Base-by-base conservation (phyloP, 2,329 filamentous ascomycete genomes). In the Penicillium sp. region DNA sequence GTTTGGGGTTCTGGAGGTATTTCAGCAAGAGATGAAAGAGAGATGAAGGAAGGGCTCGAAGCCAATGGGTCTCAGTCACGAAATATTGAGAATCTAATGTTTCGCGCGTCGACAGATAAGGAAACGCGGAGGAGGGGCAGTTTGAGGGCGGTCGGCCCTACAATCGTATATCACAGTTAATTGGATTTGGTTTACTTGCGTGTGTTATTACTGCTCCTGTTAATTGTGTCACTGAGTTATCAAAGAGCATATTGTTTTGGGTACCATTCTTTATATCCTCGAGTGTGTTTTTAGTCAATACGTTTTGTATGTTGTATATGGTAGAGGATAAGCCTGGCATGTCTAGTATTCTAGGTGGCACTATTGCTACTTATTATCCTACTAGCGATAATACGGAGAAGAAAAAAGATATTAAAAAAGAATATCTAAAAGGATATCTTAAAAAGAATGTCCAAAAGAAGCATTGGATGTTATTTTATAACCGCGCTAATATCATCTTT, bases 41-140 rank as follows among this genome's bases (percentile, higher is more conserved):
- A 36, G 27, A 38, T n/a, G 12, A 12, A 36, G 23, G 12, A 47
- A 25, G 27, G 47, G 27, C 44, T 53, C 44, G 38, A 49, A 47
- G 54, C 35, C 47, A 54, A 48, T 45, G 41, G 42, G 45, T 36
- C 35, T 29, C 50, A 48, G 31, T 33, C 31, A 38, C 42, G 42
- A 48, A 49, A 41, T 41, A 50, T 44, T 57, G 36, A 50, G 39
- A 49, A 56, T 55, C 53, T 25, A 51, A 36, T 57, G 45, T 44
- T 44, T 57, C 59, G 58, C 61, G 62, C 59, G 61, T 48, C 53
- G 23, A 44, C 52, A 55, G 60, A 64, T 59, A 61, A 62, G 53
- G 50, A 47, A 56, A 60, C 55, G 52, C 47, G 53, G 57, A 61
- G 60, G 61, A 59, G 62, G 49, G 57, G 54, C 57, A 57, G 27